Percentiles rank a stretch among this genome's conserved stretches.
Evolutionary conservation across 2,329 filamentous ascomycete species (phyloP).

Genomic region (Colletotrichum tanaceti): DNA sequence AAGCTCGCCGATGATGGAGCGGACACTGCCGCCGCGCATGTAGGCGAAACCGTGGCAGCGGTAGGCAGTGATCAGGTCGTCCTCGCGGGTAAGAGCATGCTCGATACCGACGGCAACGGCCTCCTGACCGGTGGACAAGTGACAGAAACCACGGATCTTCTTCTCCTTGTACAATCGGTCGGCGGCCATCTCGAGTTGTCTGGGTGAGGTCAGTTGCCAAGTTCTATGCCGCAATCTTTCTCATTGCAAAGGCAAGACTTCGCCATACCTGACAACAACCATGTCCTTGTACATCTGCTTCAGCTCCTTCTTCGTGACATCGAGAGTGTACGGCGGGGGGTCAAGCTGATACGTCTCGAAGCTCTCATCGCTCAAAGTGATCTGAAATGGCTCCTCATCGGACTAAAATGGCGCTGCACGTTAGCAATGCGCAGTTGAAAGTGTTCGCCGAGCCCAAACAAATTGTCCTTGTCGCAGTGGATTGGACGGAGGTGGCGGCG

Average conservation of each 20-base stretch:
- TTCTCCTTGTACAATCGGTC: constrained; percentile 99
- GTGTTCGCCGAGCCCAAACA: background rate
- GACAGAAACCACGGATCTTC: constrained; percentile 99
- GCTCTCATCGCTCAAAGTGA: constrained; percentile 96
- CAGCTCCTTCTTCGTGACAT: constrained; percentile 96
- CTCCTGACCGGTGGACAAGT: constrained; percentile 97
- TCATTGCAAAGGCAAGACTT: background rate
- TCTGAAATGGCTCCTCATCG: constrained; percentile 91
- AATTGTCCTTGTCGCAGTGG: constrained; percentile 5
- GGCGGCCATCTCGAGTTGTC: constrained; percentile 99
- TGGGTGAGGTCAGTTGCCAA: constrained; percentile 52
- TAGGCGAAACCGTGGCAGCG: constrained; percentile 98
- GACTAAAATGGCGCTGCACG: constrained; percentile 65
- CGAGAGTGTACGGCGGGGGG: constrained; percentile 90
- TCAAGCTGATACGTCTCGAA: constrained; percentile 99
- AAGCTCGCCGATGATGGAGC: constrained; percentile 95
- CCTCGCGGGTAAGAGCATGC: constrained; percentile 89
- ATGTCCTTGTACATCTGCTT: constrained; percentile 99
- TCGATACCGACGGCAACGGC: constrained; percentile 97
- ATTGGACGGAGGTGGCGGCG: constrained; percentile 10
- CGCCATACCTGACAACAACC: constrained; percentile 86
- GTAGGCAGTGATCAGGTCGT: constrained; percentile 98
- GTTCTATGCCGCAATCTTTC: background rate
- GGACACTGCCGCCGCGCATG: constrained; percentile 92
- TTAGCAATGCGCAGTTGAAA: constrained; percentile 26